Percentiles rank a stretch among this genome's conserved stretches.
These are phyloP conservation scores for Calonectria henricotiae DNA, from an alignment of 2,329 filamentous ascomycete genomes.

Conservation along the genomic window DNA sequence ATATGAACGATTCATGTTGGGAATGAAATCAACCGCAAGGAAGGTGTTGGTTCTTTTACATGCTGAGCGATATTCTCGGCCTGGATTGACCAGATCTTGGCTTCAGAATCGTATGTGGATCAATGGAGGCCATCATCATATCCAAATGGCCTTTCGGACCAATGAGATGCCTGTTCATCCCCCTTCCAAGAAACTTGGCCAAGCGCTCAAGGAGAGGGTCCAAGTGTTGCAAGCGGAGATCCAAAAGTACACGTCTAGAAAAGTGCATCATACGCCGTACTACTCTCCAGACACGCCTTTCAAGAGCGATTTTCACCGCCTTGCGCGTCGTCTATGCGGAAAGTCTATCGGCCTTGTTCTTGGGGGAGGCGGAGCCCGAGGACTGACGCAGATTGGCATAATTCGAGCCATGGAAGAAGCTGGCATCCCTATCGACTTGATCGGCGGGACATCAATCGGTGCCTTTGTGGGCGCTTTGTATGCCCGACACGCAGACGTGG, in stretches of 20 bases:
- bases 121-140: slow-evolving; percentile 96
- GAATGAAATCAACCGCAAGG: slow-evolving; percentile 96
- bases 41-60: slow-evolving; percentile 95
- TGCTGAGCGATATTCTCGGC: slow-evolving; percentile 87
- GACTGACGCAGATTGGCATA: slow-evolving; percentile 93
- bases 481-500: slow-evolving; percentile 94
- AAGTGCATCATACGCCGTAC: slow-evolving; percentile 88
- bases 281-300: slow-evolving; percentile 94
- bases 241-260: slow-evolving; percentile 96
- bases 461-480: slow-evolving; percentile 96
- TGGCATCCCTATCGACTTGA: slow-evolving; percentile 94
- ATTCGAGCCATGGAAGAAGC: slow-evolving; percentile 96
- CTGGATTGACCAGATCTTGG: slow-evolving; percentile 91
- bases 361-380: slow-evolving; percentile 92
- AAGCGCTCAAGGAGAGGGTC: slow-evolving; percentile 90
- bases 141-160: slow-evolving; percentile 92
- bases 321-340: slow-evolving; percentile 91
- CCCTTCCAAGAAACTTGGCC: slow-evolving; percentile 84
- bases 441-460: slow-evolving; percentile 97
- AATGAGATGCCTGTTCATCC: slow-evolving; percentile 84
- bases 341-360: slow-evolving; percentile 96
- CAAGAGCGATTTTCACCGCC: slow-evolving; percentile 96
- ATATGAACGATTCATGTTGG: slow-evolving; percentile 95
- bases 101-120: slow-evolving; percentile 96
- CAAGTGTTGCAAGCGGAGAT: slow-evolving; percentile 97